A percentile compares a stretch with the other conserved stretches of the same genome.
Conservation (phyloP, 1,284 basidiomycete genomes). For the Coniferiporia sulphurascens region DNA sequence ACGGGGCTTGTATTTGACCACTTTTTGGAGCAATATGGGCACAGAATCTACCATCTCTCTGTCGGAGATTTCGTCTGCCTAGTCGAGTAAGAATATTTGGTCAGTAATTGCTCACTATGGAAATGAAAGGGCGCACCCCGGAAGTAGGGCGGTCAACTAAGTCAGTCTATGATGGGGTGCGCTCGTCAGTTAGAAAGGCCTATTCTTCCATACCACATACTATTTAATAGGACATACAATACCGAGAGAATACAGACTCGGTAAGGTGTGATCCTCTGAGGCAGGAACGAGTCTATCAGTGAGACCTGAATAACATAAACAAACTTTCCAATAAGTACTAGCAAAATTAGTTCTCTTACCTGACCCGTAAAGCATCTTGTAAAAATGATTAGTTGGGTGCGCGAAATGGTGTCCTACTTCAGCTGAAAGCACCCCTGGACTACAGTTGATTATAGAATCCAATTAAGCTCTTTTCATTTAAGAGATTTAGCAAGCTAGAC, state of each 20-base stretch:
- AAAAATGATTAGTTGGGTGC: conserved; percentile 67
- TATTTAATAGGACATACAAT: conserved; percentile 27
- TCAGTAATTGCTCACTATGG: not conserved
- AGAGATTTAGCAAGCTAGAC: conserved; percentile 19
- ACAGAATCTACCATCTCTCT: conserved; percentile 49
- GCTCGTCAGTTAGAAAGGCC: not conserved
- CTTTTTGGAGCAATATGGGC: conserved; percentile 49
- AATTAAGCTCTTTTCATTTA: conserved; percentile 1
- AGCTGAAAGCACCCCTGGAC: conserved; percentile 57
- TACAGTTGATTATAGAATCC: conserved; percentile 23
- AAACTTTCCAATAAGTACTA: not conserved
- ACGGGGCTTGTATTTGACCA: conserved; percentile 47
- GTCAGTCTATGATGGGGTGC: conserved; percentile 30
- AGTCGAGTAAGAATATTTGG: not conserved
- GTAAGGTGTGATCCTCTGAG: conserved; percentile 25
- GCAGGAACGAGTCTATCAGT: conserved; percentile 30
- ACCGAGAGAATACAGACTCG: conserved; percentile 30
- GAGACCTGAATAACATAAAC: conserved; percentile 25
- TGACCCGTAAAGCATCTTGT: conserved; percentile 51
- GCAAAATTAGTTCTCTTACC: conserved; percentile 28
- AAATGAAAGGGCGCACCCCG: conserved; percentile 26
- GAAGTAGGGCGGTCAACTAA: conserved; percentile 36
- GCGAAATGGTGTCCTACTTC: conserved; percentile 67
- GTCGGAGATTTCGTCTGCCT: conserved; percentile 57
- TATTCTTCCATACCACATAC: not conserved